These are phyloP conservation scores for Scutellaria minor DNA, from an alignment of 257 asterid species.

Conservation along the genomic window DNA sequence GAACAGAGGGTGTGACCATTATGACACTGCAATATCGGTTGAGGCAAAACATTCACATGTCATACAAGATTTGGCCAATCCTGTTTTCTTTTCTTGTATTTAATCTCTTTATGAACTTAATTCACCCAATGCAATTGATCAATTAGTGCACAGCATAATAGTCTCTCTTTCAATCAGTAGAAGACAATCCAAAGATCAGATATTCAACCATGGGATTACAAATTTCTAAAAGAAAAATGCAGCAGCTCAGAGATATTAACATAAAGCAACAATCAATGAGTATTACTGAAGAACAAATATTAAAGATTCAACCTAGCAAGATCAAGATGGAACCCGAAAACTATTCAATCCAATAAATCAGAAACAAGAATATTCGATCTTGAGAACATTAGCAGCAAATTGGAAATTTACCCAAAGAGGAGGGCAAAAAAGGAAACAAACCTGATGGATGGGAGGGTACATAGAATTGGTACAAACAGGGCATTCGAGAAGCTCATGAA, in stretches of 20 bases:
- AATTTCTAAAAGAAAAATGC: too few relatives aligned
- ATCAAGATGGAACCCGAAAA: constrained; percentile 15
- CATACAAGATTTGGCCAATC: neutral
- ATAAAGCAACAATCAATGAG: too few relatives aligned
- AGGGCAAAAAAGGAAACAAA: neutral
- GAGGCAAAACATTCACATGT: neutral
- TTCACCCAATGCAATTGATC: too few relatives aligned
- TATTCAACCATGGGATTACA: too few relatives aligned
- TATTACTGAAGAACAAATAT: too few relatives aligned
- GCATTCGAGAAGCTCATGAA: constrained; percentile 65
- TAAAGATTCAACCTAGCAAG: too few relatives aligned
- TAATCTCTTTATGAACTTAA: neutral
- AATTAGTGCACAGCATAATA: neutral
- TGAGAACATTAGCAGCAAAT: neutral
- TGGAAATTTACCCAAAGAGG: neutral
- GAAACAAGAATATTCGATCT: constrained; percentile 24
- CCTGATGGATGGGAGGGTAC: constrained; percentile 57
- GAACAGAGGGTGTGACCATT: constrained; percentile 66
- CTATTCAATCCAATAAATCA: neutral
- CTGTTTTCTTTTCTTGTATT: neutral
- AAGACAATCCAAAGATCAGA: neutral
- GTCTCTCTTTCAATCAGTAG: neutral
- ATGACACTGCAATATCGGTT: constrained; percentile 53
- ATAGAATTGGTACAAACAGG: constrained; percentile 64
- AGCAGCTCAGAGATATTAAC: too few relatives aligned